Evolutionary conservation across 2,329 filamentous ascomycete genomes (phyloP), one percentile per base, ranked within the genome.

Genomic region (Colletotrichum paranaense): DNA sequence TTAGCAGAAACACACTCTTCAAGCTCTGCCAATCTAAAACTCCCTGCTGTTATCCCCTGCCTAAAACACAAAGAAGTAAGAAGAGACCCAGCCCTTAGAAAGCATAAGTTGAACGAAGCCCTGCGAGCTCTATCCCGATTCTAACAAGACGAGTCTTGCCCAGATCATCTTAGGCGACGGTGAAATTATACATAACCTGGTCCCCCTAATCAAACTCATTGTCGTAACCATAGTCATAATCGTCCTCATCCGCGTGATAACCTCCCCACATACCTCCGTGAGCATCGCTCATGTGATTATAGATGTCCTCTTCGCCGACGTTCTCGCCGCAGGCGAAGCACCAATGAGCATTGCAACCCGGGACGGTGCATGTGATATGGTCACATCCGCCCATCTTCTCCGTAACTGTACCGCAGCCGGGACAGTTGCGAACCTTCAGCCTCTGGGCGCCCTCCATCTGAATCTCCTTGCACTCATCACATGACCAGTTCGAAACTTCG

Each of bases 401-500:
- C 9, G 83, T 85, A 64, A 79, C 76, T 2, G 79, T 79, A 2
- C 77, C 78, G 65, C 84, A 86, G 0, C 79, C 77, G 1, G 84
- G 84, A 74, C 84, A 87, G 0, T 76, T 22, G 30, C 52, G 59
- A 60, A 24, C 11, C 30, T 19, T 49, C 16, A 38, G 3, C 19
- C 55, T n/a, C 62, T 53, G 59, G 16, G 73, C 38, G 73, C 74
- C 32, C 32, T 35, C 32, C 3, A 35, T 35, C 11, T 35, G 32
- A 35, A 5, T 12, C 72, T 72, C 74, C 73, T 73, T 42, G 73
- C 85, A 89, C 0, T 78, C 78, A 12, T 84, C 84, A 68, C 87
- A 89, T 1, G 58, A 64, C 84, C 86, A 89, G 12, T 76, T 70
- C 1, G 66, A 65, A 4, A 86, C 68, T 22, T 84, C 81, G 1